Conservation (phyloP, 148 eudicot species). For the Camellia granthamiana region DNA sequence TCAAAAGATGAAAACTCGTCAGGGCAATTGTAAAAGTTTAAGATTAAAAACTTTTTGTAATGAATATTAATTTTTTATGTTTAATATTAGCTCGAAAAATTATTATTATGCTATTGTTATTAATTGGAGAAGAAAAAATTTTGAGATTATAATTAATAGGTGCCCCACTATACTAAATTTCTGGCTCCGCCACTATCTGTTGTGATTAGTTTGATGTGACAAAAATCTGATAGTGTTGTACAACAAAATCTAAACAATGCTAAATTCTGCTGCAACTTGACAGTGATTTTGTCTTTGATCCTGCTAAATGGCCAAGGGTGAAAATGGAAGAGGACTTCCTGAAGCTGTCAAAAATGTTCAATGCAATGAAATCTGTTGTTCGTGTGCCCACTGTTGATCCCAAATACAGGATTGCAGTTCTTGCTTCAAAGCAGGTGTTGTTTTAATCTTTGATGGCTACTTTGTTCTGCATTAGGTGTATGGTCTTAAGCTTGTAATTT, state of each 20-base stretch:
- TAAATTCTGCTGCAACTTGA: slow-evolving; percentile 19
- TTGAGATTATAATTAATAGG: too few species aligned
- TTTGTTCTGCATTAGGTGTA: not conserved
- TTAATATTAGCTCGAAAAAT: too few species aligned
- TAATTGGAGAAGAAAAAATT: too few species aligned
- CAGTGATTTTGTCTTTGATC: slow-evolving; percentile 85
- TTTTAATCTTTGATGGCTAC: not conserved
- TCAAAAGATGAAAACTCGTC: too few species aligned
- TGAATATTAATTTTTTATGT: too few species aligned
- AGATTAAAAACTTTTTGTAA: too few species aligned
- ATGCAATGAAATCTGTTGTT: slow-evolving; percentile 76
- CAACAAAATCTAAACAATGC: not conserved
- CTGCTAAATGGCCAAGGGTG: slow-evolving; percentile 74
- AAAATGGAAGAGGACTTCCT: slow-evolving; percentile 83
- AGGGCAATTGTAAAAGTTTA: too few species aligned
- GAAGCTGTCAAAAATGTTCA: slow-evolving; percentile 54
- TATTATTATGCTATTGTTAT: too few species aligned
- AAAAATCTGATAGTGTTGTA: not conserved
- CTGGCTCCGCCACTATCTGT: not conserved
- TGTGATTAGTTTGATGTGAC: not conserved
- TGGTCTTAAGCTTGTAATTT: too few species aligned
- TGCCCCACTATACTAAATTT: too few species aligned
- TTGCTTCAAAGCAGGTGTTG: slow-evolving; percentile 92
- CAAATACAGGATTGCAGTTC: slow-evolving; percentile 77
- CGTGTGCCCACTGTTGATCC: slow-evolving; percentile 79